These are phyloP conservation scores for Trichosporon coremiiforme DNA, from an alignment of 1,284 basidiomycete genomes.

Conservation along the genomic window DNA sequence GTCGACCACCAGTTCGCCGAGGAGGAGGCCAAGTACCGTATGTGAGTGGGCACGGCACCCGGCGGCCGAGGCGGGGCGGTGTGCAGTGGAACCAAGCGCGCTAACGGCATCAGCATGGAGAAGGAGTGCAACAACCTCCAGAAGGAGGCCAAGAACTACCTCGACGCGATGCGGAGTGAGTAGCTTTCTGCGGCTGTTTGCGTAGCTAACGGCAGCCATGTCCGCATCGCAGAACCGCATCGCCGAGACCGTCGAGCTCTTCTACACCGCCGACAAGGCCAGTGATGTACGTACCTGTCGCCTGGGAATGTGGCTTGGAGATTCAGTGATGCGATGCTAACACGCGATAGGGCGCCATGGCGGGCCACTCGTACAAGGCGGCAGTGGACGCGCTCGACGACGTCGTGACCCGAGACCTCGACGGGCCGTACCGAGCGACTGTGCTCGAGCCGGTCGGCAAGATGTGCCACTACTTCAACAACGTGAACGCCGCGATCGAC, in stretches of 20 bases:
- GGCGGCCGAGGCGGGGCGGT: conserved; percentile 2
- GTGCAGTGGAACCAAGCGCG: background rate
- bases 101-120: conserved; percentile 68
- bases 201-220: conserved; percentile 66
- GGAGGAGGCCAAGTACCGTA: conserved; percentile 86
- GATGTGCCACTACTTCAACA: conserved; percentile 92
- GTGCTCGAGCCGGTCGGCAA: conserved; percentile 94
- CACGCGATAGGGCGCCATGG: conserved; percentile 75
- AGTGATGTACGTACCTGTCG: conserved; percentile 64
- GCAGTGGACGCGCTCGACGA: conserved; percentile 92
- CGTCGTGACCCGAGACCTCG: conserved; percentile 81
- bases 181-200: background rate
- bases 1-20: conserved; percentile 91
- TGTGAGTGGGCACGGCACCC: conserved; percentile 62
- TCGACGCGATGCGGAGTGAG: conserved; percentile 88
- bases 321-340: conserved; percentile 1
- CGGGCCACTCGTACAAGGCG: conserved; percentile 92
- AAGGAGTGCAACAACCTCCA: conserved; percentile 89
- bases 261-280: conserved; percentile 83
- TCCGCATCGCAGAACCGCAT: conserved; percentile 88
- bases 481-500: conserved; percentile 88
- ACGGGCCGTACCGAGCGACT: conserved; percentile 89
- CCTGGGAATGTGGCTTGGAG: background rate
- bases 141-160: conserved; percentile 92
- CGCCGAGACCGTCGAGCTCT: conserved; percentile 89